Conservation (phyloP, 306 rosid species). For the Malus asiatica region DNA sequence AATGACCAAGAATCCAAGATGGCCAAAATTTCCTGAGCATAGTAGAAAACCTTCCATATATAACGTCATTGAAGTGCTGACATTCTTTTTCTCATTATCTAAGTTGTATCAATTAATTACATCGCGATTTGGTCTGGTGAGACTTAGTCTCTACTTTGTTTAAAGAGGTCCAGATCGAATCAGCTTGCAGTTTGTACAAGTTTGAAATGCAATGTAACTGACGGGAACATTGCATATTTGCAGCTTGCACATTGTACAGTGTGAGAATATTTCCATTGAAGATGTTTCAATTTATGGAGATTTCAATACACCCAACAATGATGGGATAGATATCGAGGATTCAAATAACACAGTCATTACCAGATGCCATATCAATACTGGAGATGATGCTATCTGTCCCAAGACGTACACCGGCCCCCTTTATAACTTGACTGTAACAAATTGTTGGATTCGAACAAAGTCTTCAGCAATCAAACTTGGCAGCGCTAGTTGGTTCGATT, state of each 20-base stretch:
- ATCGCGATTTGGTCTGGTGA: not conserved
- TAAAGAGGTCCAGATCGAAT: no score
- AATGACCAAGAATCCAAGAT: no score
- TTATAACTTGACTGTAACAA: slow-evolving; percentile 54
- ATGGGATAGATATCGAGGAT: slow-evolving; percentile 92
- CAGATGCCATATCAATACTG: slow-evolving; percentile 76
- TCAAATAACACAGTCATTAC: slow-evolving; percentile 72
- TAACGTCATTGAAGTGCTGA: not conserved
- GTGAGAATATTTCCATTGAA: slow-evolving; percentile 39
- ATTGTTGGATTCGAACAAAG: slow-evolving; percentile 81
- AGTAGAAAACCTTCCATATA: no score
- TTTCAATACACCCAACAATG: slow-evolving; percentile 84
- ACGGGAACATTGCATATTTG: slow-evolving; percentile 13
- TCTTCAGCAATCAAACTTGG: slow-evolving; percentile 91
- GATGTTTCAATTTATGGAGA: slow-evolving; percentile 76
- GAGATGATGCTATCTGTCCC: slow-evolving; percentile 94
- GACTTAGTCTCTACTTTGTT: not conserved
- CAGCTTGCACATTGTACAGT: slow-evolving; percentile 80
- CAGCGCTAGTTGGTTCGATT: slow-evolving; percentile 78
- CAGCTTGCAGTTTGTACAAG: no score
- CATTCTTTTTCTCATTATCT: not conserved
- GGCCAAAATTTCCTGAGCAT: no score
- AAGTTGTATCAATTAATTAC: not conserved
- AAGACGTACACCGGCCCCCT: slow-evolving; percentile 69
- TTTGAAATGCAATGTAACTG: not conserved